Conservation (phyloP, 768 basidiomycete species). For the Tricholoma matsutake region DNA sequence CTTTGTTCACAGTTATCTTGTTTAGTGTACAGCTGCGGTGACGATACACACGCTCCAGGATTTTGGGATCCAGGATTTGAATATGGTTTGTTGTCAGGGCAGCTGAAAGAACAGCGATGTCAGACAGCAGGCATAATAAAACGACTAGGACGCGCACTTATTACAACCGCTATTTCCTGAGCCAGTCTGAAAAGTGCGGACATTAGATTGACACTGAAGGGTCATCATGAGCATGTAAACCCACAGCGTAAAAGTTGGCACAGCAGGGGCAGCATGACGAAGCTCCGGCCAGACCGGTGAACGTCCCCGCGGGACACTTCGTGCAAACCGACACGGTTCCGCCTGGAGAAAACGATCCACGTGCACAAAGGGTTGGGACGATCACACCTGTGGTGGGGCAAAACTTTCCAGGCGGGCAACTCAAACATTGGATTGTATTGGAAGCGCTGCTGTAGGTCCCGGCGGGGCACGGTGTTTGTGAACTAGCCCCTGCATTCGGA, state of each 20-base stretch:
- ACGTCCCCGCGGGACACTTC: conserved; percentile 21
- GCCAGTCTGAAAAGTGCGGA: conserved; percentile 8
- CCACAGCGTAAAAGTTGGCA: conserved; percentile 26
- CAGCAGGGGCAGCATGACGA: conserved; percentile 25
- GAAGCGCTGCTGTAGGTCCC: background rate
- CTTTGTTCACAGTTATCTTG: conserved; percentile 14
- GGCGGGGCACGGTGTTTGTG: background rate
- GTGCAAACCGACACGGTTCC: conserved; percentile 14
- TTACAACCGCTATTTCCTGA: conserved; percentile 24
- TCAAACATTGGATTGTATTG: conserved; percentile 9
- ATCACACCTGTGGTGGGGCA: conserved; percentile 19
- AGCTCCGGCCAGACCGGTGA: conserved; percentile 24
- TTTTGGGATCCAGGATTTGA: conserved; percentile 21
- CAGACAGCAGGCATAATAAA: background rate
- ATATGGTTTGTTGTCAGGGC: conserved; percentile 23
- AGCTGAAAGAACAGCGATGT: conserved; percentile 9
- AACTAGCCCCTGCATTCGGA: background rate
- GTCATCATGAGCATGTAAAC: conserved; percentile 1
- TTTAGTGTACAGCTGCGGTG: conserved; percentile 14
- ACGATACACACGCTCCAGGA: conserved; percentile 16
- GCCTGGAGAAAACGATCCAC: conserved; percentile 24
- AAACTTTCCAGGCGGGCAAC: conserved; percentile 19
- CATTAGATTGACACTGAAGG: background rate
- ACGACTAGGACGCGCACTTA: conserved; percentile 5
- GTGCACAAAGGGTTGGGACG: conserved; percentile 21